phyloP scores from a whole-genome alignment of 148 eudicot genomes.

The Rhododendron griersonianum region DNA sequence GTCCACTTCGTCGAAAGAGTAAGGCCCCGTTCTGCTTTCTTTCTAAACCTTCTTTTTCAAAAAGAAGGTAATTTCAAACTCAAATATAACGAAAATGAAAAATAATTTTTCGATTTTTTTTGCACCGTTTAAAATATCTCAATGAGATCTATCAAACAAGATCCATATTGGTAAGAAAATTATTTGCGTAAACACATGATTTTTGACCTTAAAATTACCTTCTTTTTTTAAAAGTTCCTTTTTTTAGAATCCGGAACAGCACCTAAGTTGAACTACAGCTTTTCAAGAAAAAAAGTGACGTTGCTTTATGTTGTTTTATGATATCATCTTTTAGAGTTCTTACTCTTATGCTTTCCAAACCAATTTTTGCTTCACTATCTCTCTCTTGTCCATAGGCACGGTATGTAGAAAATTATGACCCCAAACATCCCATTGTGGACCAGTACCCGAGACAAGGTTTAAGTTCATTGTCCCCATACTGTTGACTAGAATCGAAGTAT shows the following conservation, averaged over 20 bases:
- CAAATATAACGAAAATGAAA: too few relatives aligned
- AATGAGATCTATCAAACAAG: too few relatives aligned
- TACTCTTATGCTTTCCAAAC: not conserved
- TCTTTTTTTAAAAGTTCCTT: too few relatives aligned
- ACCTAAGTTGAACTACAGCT: not conserved
- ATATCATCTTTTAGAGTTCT: not conserved
- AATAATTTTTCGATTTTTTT: too few relatives aligned
- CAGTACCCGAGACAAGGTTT: not conserved
- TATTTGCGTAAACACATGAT: too few relatives aligned
- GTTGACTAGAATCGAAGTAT: not conserved
- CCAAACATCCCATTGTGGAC: not conserved
- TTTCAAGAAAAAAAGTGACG: not conserved
- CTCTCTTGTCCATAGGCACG: not conserved
- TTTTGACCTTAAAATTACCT: too few relatives aligned
- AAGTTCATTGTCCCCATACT: not conserved
- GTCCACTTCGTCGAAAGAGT: not conserved
- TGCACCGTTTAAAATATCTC: too few relatives aligned
- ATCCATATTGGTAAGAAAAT: too few relatives aligned
- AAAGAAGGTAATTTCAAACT: too few relatives aligned
- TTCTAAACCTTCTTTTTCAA: too few relatives aligned
- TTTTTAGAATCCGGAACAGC: too few relatives aligned
- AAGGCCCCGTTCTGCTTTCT: too few relatives aligned
- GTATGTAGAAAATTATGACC: not conserved
- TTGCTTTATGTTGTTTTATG: not conserved
- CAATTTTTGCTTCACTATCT: not conserved